A percentile compares a stretch with the other conserved stretches of the same genome.
Evolutionary conservation across 345 rosid species (phyloP).

Genomic region (Acer negundo): DNA sequence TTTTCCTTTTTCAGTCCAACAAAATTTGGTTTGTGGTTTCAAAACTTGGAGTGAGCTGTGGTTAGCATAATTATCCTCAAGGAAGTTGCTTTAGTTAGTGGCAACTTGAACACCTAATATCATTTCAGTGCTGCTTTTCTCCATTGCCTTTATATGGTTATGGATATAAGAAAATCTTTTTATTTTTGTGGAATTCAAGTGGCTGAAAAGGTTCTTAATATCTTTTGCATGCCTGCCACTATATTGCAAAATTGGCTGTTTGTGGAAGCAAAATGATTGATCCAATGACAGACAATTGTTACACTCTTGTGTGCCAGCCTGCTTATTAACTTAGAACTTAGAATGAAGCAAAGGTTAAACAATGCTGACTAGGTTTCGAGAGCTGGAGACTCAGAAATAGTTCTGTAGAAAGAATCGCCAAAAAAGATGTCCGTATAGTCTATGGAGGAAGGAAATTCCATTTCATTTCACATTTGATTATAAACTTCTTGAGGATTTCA

Average conservation of each 20-base stretch:
- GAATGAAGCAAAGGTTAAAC: neutral
- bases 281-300: neutral
- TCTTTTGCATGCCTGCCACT: neutral
- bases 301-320: neutral
- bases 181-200: neutral
- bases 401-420: constrained; percentile 1
- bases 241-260: neutral
- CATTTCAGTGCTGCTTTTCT: neutral
- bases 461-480: neutral
- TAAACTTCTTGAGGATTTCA: neutral
- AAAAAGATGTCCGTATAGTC: neutral
- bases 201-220: neutral
- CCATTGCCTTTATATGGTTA: neutral
- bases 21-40: neutral
- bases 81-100: neutral
- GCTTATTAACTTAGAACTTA: constrained; percentile 1
- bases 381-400: constrained; percentile 7
- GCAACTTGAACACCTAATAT: neutral
- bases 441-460: neutral
- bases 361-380: constrained; percentile 6
- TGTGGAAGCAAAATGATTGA: neutral
- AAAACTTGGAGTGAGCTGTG: neutral
- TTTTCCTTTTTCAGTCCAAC: neutral
- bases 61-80: neutral
- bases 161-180: neutral